Base-by-base conservation (phyloP, 495 filamentous ascomycete genomes). In the Trichoderma virens region DNA sequence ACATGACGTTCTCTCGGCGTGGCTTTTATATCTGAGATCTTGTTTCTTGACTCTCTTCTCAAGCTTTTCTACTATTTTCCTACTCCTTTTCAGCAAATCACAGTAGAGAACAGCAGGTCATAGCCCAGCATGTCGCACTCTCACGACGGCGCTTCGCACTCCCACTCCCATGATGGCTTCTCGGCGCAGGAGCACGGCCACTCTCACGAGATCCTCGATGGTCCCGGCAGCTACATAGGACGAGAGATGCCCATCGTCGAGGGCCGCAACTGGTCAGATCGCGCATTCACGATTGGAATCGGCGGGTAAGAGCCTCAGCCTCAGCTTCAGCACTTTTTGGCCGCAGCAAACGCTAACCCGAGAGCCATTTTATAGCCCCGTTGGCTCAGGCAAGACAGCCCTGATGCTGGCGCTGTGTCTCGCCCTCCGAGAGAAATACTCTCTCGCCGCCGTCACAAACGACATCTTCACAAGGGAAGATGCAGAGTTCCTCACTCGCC, bases 391-490 rank as follows among this genome's bases (percentile, higher is more conserved):
- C 70, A 98, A 98, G 75, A 97, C 94, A 18, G 94, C 94, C 47
- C 83, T 98, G 25, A 97, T 98, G 93, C 85, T 96, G 9, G 86
- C 90, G 31, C 85, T 97, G 67, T 96, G 91, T 76, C 87, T 82
- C 34, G 86, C 87, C 32, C 85, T 98, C 2, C 87, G 94, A 35
- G 77, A 85, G 59, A 72, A 82, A 30, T 90, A 91, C 80, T 91
- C 87, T 70, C 88, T 98, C 68, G 94, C 94, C 4, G 94, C 93
- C 43, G 93, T 98, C 3, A 98, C 94, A 32, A 98, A 98, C 80
- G 94, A 98, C 80, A 98, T 98, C 82, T 98, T 98, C 83, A 98
- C 94, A 30, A 89, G 90, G 65, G 94, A 98, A 79, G 94, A 98
- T 78, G 90, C 91, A 76, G 94, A 98, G 72, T 98, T 98, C 83